Evolutionary conservation across 108 stramenopile species (phyloP).

Genomic region (Asterionellopsis glacialis): DNA sequence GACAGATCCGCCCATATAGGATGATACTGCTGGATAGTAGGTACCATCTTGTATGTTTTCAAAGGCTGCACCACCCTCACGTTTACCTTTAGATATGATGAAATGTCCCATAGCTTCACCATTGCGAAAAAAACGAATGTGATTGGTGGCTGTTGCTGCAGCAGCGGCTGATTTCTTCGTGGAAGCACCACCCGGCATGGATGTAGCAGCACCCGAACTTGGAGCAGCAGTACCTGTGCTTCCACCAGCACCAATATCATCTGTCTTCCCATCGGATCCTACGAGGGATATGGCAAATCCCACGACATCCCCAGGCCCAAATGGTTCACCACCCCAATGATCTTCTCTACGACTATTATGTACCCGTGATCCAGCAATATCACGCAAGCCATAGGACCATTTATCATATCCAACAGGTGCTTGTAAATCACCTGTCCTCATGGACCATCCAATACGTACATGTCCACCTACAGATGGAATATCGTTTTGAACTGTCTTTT

Average conservation of each 20-base stretch:
- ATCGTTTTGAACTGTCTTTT: neutral
- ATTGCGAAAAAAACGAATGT: conserved; percentile 92
- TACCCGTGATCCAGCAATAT: conserved; percentile 71
- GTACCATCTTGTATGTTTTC: conserved; percentile 48
- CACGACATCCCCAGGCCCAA: conserved; percentile 86
- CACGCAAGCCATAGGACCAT: conserved; percentile 88
- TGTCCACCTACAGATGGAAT: conserved; percentile 44
- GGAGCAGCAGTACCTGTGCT: neutral
- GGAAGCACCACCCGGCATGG: neutral
- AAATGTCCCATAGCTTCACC: conserved; percentile 71
- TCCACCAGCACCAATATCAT: neutral
- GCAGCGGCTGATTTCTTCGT: conserved; percentile 7
- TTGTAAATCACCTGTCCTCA: conserved; percentile 85
- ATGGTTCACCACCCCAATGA: conserved; percentile 69
- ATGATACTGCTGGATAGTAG: conserved; percentile 82
- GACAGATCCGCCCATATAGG: conserved; percentile 67
- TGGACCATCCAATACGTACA: conserved; percentile 82
- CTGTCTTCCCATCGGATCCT: conserved; percentile 4
- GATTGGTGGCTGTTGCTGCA: conserved; percentile 18
- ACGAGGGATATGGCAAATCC: conserved; percentile 81
- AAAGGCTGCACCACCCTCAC: conserved; percentile 61
- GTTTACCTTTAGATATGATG: conserved; percentile 39
- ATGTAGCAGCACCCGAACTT: conserved; percentile 5
- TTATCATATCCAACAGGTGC: conserved; percentile 96
- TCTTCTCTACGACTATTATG: conserved; percentile 71